Base-by-base conservation (phyloP, 306 rosid species). In the Cyclanthera cordifolia region DNA sequence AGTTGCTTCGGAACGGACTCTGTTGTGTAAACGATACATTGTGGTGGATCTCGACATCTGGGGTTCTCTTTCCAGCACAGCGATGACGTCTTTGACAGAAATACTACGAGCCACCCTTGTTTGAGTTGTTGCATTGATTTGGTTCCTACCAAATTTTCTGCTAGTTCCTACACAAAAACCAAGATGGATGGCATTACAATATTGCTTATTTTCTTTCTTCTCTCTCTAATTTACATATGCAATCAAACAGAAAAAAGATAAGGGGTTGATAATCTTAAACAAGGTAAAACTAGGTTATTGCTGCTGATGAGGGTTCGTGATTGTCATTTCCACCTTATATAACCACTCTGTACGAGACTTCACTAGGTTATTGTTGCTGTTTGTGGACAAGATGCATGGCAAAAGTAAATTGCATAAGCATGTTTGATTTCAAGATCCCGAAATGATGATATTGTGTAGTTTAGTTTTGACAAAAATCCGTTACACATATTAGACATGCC, bases 11-110 rank as follows among this genome's bases (percentile, higher is more conserved):
- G 90, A 79, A 77, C 67, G 87, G 65, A 67, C 73, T 79, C 67
- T 87, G 72, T 89, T 91, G 32, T 81, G 82, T 78, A 87, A 75
- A 72, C 85, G 82, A 77, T 89, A 83, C 41, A 89, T 56, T 27
- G 82, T 79, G 49, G 93, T 77, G 43, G 95, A 87, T 76, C 80
- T 81, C n/a, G 89, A 82, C 98, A 92, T 89, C 73, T 87, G 95
- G 28, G 96, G 95, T 74, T 92, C 98, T 79, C 96, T 89, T 83
- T 87, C 93, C 70, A 92, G 86, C 49, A 81, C 95, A 23, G 90
- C 88, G 75, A 92, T 86, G 58, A 89, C 93, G 74, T 92, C 98
- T 84, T 84, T 87, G 32, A 89, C 78, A 53, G 86, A 80, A 68
- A 92, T 83, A 72, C 83, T 85, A 21, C 90, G 89, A 69, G 77